Percentiles rank a stretch among this genome's conserved stretches.
Evolutionary conservation across 306 rosid species (phyloP).

Genomic region (barrel medic (Medicago truncatula)): DNA sequence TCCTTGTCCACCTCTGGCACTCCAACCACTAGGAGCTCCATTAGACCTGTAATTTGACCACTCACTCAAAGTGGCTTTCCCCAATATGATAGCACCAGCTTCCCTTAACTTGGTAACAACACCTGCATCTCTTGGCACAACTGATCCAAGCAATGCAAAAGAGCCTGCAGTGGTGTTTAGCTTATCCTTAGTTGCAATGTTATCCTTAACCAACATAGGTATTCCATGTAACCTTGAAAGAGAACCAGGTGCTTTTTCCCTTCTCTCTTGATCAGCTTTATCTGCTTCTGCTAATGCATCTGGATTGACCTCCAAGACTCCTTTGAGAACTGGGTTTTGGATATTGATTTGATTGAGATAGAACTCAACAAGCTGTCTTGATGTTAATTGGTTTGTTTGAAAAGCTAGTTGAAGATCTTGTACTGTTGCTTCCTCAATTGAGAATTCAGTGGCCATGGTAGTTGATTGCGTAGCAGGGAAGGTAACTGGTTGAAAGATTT

Average conservation of each 20-base stretch:
- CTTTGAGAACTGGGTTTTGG: conserved; percentile 53
- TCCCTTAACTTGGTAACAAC: conserved; percentile 62
- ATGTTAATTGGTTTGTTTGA: conserved; percentile 54
- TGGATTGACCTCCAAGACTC: conserved; percentile 67
- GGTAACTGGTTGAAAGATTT: not conserved
- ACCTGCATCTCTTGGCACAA: conserved; percentile 71
- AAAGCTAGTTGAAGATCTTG: conserved; percentile 60
- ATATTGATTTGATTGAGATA: conserved; percentile 50
- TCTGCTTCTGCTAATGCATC: conserved; percentile 62
- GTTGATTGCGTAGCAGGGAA: conserved; percentile 4
- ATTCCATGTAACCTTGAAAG: conserved; percentile 62
- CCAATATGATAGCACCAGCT: conserved; percentile 74
- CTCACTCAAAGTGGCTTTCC: conserved; percentile 68
- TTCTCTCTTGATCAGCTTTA: conserved; percentile 52
- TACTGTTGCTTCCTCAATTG: conserved; percentile 63
- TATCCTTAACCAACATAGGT: conserved; percentile 71
- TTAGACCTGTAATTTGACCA: conserved; percentile 53
- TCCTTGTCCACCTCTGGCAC: conserved; percentile 65
- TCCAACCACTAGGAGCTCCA: conserved; percentile 56
- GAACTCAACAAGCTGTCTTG: conserved; percentile 65
- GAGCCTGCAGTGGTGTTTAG: conserved; percentile 75
- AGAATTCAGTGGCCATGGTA: conserved; percentile 14
- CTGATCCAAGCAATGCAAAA: conserved; percentile 62
- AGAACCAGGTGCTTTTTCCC: conserved; percentile 2
- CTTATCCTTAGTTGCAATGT: conserved; percentile 70